Evolutionary conservation across 768 basidiomycete genomes (phyloP).

Genomic region (Rhodotorula graminis): DNA sequence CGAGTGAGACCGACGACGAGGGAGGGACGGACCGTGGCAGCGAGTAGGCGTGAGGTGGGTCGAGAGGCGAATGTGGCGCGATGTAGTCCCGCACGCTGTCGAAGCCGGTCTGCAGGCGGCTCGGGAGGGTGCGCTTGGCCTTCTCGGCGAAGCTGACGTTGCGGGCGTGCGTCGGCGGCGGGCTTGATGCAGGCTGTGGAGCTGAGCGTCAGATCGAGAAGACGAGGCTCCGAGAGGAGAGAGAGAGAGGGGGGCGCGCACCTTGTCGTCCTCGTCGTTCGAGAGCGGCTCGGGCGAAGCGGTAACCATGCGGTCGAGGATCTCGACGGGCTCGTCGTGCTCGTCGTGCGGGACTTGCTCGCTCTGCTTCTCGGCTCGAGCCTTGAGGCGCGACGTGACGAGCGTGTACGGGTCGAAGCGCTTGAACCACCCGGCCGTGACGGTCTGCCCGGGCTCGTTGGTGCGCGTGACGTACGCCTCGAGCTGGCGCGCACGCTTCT

Average conservation of each 20-base stretch:
- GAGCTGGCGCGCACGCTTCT: constrained; percentile 75
- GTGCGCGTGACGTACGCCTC: constrained; percentile 55
- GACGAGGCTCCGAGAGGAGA: not conserved
- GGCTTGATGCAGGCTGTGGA: too few species aligned
- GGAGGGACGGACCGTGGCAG: not conserved
- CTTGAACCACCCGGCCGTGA: constrained; percentile 61
- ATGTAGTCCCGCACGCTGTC: constrained; percentile 2
- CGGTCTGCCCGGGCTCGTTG: constrained; percentile 42
- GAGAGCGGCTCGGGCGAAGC: constrained; percentile 13
- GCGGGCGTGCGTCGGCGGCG: not conserved
- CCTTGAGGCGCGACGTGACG: constrained; percentile 56
- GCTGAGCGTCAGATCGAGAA: not conserved
- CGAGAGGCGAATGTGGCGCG: not conserved
- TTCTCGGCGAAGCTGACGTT: not conserved
- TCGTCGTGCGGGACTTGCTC: constrained; percentile 44
- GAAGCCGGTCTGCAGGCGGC: constrained; percentile 11
- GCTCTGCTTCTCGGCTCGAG: constrained; percentile 53
- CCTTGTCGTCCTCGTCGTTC: constrained; percentile 12
- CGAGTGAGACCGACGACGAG: not conserved
- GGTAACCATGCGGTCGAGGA: not conserved
- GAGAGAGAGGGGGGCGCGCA: too few species aligned
- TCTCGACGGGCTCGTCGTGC: not conserved
- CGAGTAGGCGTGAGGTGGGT: not conserved
- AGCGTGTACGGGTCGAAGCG: constrained; percentile 82
- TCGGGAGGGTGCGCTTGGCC: not conserved